phyloP scores from a whole-genome alignment of 495 filamentous ascomycete genomes.

The Pseudevernia furfuracea region DNA sequence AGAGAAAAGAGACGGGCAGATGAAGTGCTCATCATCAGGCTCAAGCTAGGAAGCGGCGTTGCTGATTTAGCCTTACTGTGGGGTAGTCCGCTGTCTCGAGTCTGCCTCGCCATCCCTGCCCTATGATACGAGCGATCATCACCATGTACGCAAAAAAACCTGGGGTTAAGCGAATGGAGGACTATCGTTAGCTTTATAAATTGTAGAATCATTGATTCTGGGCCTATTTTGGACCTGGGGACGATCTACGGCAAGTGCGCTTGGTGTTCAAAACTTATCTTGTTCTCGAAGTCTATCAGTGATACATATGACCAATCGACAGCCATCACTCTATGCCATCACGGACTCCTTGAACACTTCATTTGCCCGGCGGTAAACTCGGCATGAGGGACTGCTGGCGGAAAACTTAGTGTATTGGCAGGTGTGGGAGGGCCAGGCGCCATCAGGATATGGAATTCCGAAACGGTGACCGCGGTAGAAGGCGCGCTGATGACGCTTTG shows the following conservation, averaged over 20 bases:
- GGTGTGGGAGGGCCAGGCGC: neutral
- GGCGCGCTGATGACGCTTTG: neutral
- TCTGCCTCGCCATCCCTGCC: conserved; percentile 4
- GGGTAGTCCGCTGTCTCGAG: neutral
- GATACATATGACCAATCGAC: neutral
- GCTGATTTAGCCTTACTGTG: conserved; percentile 6
- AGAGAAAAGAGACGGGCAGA: neutral
- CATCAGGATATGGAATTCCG: neutral
- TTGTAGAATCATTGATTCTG: too few relatives aligned
- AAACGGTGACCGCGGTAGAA: neutral
- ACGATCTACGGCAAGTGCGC: too few relatives aligned
- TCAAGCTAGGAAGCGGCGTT: neutral
- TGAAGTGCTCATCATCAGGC: neutral
- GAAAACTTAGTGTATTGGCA: neutral
- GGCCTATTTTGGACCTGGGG: too few relatives aligned
- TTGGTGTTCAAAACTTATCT: neutral
- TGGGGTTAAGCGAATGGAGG: too few relatives aligned
- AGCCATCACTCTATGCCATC: neutral
- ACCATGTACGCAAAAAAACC: too few relatives aligned
- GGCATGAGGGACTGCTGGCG: neutral
- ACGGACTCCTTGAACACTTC: neutral
- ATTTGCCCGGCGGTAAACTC: neutral
- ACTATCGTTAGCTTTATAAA: too few relatives aligned
- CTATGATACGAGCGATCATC: neutral
- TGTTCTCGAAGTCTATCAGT: neutral